A percentile compares a stretch with the other conserved stretches of the same genome.
phyloP scores from a whole-genome alignment of 2,329 filamentous ascomycete genomes.

The Cordyceps javanica region DNA sequence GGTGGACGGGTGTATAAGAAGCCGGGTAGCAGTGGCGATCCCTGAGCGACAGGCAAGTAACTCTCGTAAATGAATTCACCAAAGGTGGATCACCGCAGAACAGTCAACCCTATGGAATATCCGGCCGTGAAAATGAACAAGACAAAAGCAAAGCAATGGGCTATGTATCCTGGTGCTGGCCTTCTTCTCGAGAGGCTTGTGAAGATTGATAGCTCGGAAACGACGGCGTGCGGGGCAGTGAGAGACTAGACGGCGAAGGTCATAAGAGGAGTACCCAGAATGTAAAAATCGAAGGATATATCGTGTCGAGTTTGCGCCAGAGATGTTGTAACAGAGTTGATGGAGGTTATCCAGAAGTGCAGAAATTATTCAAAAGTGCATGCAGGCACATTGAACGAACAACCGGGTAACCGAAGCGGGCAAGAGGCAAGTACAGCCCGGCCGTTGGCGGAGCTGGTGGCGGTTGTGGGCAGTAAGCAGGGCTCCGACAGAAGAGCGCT shows the following conservation, averaged over 20 bases:
- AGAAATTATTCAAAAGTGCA: neutral
- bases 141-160: no score
- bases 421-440: neutral
- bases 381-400: no score
- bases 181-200: neutral
- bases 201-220: neutral
- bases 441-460: neutral
- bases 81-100: neutral
- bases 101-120: neutral
- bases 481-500: neutral
- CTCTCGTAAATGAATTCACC: neutral
- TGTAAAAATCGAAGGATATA: neutral
- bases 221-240: conserved; percentile 6
- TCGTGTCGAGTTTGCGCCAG: neutral
- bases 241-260: neutral
- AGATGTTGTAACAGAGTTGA: neutral
- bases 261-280: neutral
- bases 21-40: neutral
- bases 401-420: neutral
- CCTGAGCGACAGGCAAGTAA: neutral
- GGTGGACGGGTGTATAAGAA: neutral
- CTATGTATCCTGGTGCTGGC: neutral
- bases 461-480: neutral
- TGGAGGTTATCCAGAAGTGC: neutral
- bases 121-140: neutral